Conservation (phyloP, 208 protist species). For the Crithidia mellificae region DNA sequence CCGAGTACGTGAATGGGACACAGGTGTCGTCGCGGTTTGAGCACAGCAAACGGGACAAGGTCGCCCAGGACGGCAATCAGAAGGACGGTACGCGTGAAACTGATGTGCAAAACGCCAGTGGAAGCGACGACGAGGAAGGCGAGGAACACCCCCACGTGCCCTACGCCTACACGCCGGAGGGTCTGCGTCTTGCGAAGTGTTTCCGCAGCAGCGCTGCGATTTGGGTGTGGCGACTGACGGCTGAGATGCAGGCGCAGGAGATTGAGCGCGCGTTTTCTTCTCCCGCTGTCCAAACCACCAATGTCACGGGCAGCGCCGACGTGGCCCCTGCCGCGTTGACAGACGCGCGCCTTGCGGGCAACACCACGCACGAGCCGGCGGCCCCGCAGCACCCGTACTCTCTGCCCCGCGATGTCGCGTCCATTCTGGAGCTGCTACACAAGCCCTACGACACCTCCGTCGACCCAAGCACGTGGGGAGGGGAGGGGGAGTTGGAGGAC, state of each 20-base stretch:
- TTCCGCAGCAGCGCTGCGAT: conserved; percentile 20
- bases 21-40: not conserved
- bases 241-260: conserved; percentile 14
- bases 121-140: not conserved
- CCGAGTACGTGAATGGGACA: conserved; percentile 14
- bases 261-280: not conserved
- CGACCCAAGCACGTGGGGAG: not conserved
- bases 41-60: not conserved
- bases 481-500: not conserved
- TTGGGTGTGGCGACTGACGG: conserved; percentile 21
- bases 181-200: conserved; percentile 1
- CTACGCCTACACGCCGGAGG: conserved; percentile 17
- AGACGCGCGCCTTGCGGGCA: too few species aligned
- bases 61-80: not conserved
- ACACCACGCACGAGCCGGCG: too few species aligned
- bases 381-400: not conserved
- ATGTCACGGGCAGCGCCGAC: too few species aligned
- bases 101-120: not conserved
- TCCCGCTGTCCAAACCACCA: too few species aligned
- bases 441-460: conserved; percentile 14
- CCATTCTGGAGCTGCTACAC: conserved; percentile 28
- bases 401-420: conserved; percentile 20
- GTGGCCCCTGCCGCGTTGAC: too few species aligned
- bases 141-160: not conserved
- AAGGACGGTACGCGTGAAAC: not conserved